Percentiles rank a stretch among this genome's conserved stretches.
Evolutionary conservation across 768 basidiomycete species (phyloP).

Genomic region (Megacollybia marginata): DNA sequence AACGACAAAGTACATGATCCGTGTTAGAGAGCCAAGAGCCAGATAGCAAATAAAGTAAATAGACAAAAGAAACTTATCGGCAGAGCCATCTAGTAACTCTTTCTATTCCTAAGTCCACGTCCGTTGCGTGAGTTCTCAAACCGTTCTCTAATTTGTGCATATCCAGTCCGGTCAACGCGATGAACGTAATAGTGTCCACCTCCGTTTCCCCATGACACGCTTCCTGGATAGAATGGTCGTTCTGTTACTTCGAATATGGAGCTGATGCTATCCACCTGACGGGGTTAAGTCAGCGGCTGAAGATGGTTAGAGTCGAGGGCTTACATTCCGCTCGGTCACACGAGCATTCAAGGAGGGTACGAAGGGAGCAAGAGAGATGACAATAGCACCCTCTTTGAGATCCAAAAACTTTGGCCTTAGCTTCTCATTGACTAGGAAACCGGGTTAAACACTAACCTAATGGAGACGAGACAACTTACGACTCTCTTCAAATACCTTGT

Average conservation of each 20-base stretch:
- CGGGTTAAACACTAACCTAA: conserved; percentile 4
- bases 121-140: conserved; percentile 38
- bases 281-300: conserved; percentile 2
- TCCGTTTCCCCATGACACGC: conserved; percentile 75
- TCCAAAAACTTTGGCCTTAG: conserved; percentile 88
- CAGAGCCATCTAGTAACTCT: too few species aligned
- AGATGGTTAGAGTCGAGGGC: conserved; percentile 13
- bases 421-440: conserved; percentile 69
- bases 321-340: conserved; percentile 77
- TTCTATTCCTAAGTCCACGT: too few species aligned
- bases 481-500: conserved; percentile 73
- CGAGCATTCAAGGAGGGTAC: conserved; percentile 65
- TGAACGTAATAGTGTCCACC: conserved; percentile 72
- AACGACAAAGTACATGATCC: too few species aligned
- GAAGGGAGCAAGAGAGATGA: conserved; percentile 85
- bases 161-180: conserved; percentile 67
- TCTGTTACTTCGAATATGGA: conserved; percentile 77
- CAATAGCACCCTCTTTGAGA: conserved; percentile 85
- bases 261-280: conserved; percentile 68
- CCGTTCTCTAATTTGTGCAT: conserved; percentile 48
- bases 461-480: conserved; percentile 38
- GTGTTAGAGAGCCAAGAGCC: too few species aligned
- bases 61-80: too few species aligned
- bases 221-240: conserved; percentile 58
- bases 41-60: too few species aligned